Conservation (phyloP, 306 rosid species). For the Lotus japonicus region DNA sequence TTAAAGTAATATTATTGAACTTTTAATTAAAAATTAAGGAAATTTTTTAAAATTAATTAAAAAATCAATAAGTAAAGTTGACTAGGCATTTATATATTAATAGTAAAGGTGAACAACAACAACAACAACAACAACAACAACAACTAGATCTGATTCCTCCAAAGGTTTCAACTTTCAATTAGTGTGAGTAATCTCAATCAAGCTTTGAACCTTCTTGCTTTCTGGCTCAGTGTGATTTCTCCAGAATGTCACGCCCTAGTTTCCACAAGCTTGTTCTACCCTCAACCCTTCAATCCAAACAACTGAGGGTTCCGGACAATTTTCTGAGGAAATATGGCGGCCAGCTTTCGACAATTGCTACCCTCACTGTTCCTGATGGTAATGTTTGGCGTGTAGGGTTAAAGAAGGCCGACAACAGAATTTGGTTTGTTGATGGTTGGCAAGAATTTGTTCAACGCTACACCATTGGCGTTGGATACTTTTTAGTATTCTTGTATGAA, state of each 20-base stretch:
- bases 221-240: slow-evolving; percentile 2
- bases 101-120: no score
- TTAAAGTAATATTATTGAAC: no score
- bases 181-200: background rate
- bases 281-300: slow-evolving; percentile 53
- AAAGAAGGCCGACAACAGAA: slow-evolving; percentile 52
- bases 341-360: slow-evolving; percentile 62
- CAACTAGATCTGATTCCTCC: slow-evolving; percentile 48
- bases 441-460: slow-evolving; percentile 70
- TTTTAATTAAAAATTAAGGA: no score
- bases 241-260: slow-evolving; percentile 62
- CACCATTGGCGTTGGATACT: slow-evolving; percentile 62
- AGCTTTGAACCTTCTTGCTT: slow-evolving; percentile 24
- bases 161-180: slow-evolving; percentile 22
- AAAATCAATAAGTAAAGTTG: no score
- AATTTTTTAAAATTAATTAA: no score
- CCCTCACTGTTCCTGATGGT: slow-evolving; percentile 70
- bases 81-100: no score
- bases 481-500: slow-evolving; percentile 70
- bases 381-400: slow-evolving; percentile 64
- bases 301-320: slow-evolving; percentile 82
- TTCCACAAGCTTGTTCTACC: slow-evolving; percentile 72
- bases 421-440: slow-evolving; percentile 84
- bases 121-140: no score
- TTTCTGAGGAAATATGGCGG: slow-evolving; percentile 63